phyloP scores from a whole-genome alignment of 2,329 filamentous ascomycete species.

The Fusarium bactridioides region DNA sequence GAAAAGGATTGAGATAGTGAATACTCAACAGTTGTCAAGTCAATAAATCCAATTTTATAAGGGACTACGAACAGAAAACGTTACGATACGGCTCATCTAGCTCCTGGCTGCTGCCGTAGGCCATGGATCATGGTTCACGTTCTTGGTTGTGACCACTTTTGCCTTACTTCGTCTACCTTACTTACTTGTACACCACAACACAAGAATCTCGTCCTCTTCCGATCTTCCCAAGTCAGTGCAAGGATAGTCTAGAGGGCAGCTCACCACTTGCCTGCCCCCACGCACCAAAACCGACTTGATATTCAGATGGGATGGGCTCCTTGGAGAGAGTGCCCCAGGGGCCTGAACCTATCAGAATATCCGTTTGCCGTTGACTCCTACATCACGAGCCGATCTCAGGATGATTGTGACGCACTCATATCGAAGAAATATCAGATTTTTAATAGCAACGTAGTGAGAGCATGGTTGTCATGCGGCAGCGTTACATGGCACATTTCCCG shows the following conservation, averaged over 20 bases:
- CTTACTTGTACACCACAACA: background rate
- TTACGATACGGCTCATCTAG: background rate
- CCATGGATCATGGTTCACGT: background rate
- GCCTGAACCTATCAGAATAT: slow-evolving; percentile 17
- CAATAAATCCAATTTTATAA: background rate
- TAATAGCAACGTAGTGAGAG: background rate
- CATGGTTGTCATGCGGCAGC: background rate
- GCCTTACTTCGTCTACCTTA: background rate
- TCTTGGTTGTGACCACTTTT: background rate
- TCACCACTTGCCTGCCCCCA: slow-evolving; percentile 23
- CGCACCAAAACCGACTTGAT: slow-evolving; percentile 4
- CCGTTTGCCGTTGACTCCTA: background rate
- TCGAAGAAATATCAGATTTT: slow-evolving; percentile 3
- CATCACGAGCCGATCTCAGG: slow-evolving; percentile 13
- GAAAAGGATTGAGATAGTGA: background rate
- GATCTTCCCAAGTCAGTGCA: slow-evolving; percentile 15
- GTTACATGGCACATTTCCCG: background rate
- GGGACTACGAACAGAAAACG: background rate
- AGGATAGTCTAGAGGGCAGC: background rate
- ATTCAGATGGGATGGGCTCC: slow-evolving; percentile 2
- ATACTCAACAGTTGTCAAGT: background rate
- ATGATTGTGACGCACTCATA: slow-evolving; percentile 4
- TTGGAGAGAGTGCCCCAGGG: background rate
- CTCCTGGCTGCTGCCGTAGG: background rate
- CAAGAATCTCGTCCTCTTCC: slow-evolving; percentile 18